Conservation (phyloP, 192 early-diverging fungal genomes). For the Coemansia sp. region DNA sequence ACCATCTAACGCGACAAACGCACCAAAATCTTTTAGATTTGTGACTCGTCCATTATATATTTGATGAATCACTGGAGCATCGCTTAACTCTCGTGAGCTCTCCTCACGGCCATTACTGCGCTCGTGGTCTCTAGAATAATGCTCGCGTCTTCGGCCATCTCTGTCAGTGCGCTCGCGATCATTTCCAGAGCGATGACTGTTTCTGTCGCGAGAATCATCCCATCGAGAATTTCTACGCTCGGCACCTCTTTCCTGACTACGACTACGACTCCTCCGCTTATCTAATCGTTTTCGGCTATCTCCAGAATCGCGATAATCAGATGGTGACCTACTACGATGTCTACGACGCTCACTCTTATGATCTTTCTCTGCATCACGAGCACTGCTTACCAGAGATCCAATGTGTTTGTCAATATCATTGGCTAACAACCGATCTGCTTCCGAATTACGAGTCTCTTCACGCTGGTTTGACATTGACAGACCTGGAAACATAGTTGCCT, state of each 20-base stretch:
- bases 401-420: conserved; percentile 41
- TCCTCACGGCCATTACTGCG: neutral
- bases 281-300: conserved; percentile 10
- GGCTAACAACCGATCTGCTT: conserved; percentile 27
- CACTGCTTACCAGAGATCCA: conserved; percentile 25
- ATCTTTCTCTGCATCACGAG: conserved; percentile 21
- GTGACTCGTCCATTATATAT: conserved; percentile 85
- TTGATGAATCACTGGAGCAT: conserved; percentile 84
- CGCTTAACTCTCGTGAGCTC: conserved; percentile 57
- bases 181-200: neutral
- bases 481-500: conserved; percentile 73
- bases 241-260: neutral
- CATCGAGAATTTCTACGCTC: conserved; percentile 29
- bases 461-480: conserved; percentile 57
- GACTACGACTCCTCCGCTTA: conserved; percentile 20
- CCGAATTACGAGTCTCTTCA: neutral
- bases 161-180: neutral
- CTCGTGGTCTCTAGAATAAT: neutral
- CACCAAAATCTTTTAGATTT: conserved; percentile 90
- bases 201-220: conserved; percentile 38
- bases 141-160: neutral
- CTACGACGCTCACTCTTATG: conserved; percentile 23
- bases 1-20: conserved; percentile 84
- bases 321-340: conserved; percentile 31
- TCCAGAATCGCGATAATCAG: neutral